phyloP scores from a whole-genome alignment of 2,329 filamentous ascomycete genomes.

The Aphanocladium album region DNA sequence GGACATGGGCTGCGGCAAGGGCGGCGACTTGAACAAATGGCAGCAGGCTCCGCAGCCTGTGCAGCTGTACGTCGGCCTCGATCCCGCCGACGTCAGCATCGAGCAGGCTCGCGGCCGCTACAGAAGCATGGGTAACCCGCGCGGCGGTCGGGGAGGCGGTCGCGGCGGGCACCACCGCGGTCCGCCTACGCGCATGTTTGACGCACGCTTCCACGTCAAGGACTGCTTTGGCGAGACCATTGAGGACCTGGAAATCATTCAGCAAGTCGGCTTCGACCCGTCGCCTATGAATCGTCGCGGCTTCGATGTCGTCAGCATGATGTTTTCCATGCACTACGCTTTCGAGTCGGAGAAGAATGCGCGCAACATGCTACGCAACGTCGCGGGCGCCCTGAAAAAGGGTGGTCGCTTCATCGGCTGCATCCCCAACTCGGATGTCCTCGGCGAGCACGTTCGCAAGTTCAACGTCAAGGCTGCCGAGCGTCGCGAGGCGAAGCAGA shows the following conservation, averaged over 20 bases:
- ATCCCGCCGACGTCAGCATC: conserved; percentile 89
- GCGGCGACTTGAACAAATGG: conserved; percentile 94
- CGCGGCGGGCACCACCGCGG: conserved; percentile 37
- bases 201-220: conserved; percentile 83
- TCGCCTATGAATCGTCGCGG: conserved; percentile 70
- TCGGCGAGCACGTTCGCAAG: conserved; percentile 70
- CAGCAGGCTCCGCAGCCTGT: conserved; percentile 86
- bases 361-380: conserved; percentile 87
- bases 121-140: conserved; percentile 60
- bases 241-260: conserved; percentile 74
- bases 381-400: conserved; percentile 84
- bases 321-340: conserved; percentile 99
- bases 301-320: conserved; percentile 96
- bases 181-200: conserved; percentile 57
- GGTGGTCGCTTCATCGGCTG: conserved; percentile 91
- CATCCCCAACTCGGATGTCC: conserved; percentile 94
- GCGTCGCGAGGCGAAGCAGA: conserved; percentile 39
- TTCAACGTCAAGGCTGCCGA: conserved; percentile 56
- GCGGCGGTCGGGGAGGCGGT: conserved; percentile 50
- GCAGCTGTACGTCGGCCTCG: conserved; percentile 89
- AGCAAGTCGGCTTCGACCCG: conserved; percentile 80
- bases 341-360: conserved; percentile 91
- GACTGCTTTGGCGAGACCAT: conserved; percentile 88
- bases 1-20: conserved; percentile 95
- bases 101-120: conserved; percentile 86